phyloP scores from a whole-genome alignment of 305 asterid species.

The Fraxinus dipetala region DNA sequence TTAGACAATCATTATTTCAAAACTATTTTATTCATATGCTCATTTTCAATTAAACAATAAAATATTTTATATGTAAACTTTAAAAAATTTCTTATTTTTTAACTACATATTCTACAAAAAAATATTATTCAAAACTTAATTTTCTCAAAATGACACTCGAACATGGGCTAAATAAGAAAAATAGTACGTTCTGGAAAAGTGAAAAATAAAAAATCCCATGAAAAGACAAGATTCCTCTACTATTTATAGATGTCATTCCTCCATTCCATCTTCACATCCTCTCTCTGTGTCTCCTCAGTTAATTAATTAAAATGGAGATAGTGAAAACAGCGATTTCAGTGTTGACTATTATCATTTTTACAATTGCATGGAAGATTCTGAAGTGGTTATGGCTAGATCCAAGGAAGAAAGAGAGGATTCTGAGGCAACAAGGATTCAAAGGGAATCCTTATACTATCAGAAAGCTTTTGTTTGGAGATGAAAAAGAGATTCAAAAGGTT shows the following conservation, averaged over 20 bases:
- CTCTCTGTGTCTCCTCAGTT: not conserved
- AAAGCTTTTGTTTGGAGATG: constrained; percentile 31
- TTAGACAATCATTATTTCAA: no score
- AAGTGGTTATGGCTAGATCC: not conserved
- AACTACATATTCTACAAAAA: no score
- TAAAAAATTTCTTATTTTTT: no score
- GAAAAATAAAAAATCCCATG: not conserved
- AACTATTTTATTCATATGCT: no score
- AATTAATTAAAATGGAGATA: not conserved
- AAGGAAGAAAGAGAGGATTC: constrained; percentile 23
- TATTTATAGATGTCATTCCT: not conserved
- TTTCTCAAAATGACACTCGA: no score
- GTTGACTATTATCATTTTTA: not conserved
- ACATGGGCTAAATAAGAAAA: no score
- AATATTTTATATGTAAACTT: no score
- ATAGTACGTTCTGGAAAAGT: not conserved
- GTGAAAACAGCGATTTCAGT: not conserved
- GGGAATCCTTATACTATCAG: constrained; percentile 32
- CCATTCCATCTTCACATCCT: not conserved
- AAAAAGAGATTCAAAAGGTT: constrained; percentile 18
- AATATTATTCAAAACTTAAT: no score
- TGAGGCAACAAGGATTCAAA: constrained; percentile 28
- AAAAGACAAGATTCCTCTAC: not conserved
- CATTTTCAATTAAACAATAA: no score
- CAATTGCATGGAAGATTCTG: not conserved